phyloP scores from a whole-genome alignment of 1,284 basidiomycete genomes.

The Apiotrichum sp. region DNA sequence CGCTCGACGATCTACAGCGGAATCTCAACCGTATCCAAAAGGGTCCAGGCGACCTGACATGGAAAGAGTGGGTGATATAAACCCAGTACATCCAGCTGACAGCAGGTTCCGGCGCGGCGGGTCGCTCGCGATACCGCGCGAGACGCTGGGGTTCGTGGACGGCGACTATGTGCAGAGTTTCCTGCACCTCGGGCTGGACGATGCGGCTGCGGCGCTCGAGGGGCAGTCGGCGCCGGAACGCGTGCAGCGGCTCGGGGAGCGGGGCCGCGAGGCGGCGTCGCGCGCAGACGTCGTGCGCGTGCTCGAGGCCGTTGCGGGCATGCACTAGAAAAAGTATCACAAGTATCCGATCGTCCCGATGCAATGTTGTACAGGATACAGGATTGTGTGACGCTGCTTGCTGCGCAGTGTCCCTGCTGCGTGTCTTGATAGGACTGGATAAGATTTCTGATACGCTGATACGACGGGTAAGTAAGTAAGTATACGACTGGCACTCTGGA shows the following conservation, averaged over 20 bases:
- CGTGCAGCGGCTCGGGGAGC: constrained; percentile 18
- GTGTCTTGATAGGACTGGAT: no score
- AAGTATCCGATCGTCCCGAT: no score
- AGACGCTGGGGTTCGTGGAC: constrained; percentile 68
- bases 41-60: constrained; percentile 58
- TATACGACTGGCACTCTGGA: no score
- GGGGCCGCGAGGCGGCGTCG: constrained; percentile 18
- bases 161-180: constrained; percentile 77
- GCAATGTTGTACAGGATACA: no score
- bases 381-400: no score
- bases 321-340: no score
- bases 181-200: constrained; percentile 46
- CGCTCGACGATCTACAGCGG: constrained; percentile 67
- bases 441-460: no score
- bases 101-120: constrained; percentile 59
- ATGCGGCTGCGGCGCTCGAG: constrained; percentile 24
- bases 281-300: constrained; percentile 32
- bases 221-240: constrained; percentile 34
- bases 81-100: constrained; percentile 1
- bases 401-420: no score
- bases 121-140: constrained; percentile 55
- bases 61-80: constrained; percentile 56
- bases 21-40: constrained; percentile 61
- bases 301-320: constrained; percentile 31
- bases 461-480: no score